Evolutionary conservation across 208 protist species (phyloP).

Genomic region (Jaenimonas drosophilae): DNA sequence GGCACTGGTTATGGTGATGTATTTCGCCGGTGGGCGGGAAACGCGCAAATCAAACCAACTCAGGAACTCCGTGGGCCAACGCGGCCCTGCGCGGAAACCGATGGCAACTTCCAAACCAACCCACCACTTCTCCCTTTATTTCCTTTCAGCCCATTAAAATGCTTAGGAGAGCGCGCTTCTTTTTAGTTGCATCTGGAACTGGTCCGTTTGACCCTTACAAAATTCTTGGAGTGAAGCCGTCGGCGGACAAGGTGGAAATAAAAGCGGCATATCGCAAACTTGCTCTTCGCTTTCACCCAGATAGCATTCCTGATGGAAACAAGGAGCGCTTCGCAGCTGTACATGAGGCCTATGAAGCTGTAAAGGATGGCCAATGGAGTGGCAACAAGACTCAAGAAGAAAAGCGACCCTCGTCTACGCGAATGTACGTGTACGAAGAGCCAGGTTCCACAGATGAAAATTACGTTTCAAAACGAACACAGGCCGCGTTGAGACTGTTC

Average conservation of each 20-base stretch:
- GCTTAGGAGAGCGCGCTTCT: too few species aligned
- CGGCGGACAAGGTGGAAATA: constrained; percentile 53
- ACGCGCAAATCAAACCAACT: too few species aligned
- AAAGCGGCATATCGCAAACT: constrained; percentile 61
- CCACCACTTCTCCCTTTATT: too few species aligned
- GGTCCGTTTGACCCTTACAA: constrained; percentile 80
- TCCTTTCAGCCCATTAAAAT: too few species aligned
- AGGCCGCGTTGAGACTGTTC: constrained; percentile 33
- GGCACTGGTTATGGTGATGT: too few species aligned
- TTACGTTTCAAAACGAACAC: constrained; percentile 48
- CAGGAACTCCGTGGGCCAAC: too few species aligned
- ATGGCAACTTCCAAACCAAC: too few species aligned
- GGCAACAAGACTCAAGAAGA: constrained; percentile 1
- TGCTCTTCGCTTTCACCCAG: constrained; percentile 66
- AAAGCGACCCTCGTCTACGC: constrained; percentile 17
- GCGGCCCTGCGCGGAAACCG: too few species aligned
- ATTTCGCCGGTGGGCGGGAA: too few species aligned
- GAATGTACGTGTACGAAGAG: constrained; percentile 76
- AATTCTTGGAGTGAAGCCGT: constrained; percentile 51
- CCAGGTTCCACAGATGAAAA: constrained; percentile 66
- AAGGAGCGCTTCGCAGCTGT: constrained; percentile 58
- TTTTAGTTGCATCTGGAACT: too few species aligned
- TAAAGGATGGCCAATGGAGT: constrained; percentile 53
- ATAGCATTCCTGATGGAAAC: constrained; percentile 63
- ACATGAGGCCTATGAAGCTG: constrained; percentile 73